Evolutionary conservation across 1,284 basidiomycete genomes (phyloP), one percentile per base, ranked within the genome.

Genomic region (Ceratobasidium sp.): DNA sequence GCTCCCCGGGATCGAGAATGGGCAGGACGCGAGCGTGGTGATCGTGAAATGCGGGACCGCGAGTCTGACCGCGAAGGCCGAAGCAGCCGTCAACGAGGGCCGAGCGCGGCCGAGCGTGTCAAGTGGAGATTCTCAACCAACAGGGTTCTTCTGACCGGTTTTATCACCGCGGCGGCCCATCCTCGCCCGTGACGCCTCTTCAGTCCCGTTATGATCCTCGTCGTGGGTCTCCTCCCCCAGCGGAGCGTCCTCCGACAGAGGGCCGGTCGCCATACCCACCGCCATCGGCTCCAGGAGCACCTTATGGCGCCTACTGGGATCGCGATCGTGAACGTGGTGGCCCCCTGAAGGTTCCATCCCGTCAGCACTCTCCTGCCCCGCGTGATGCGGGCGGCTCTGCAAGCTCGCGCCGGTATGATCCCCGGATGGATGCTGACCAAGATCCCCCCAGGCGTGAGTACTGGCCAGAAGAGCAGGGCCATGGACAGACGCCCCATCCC

Each of bases 301-400:
- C 52, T 8, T 59, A 59, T 48, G 50, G 55, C 36, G 59, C 53
- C 39, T 43, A 87, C 0, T 85, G 86, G 84, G 85, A 87, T 41
- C 80, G 82, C n/a, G 72, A 72, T 50, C 69, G 69, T 48, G 81
- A 80, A 36, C 79, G 79, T 48, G 79, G 52, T 36, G 72, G 43
- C n/a, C 57, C 57, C 26, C 32, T 50, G 23, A 74, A 72, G 26
- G 58, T 71, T n/a, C 71, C 74, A 18, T 64, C 64, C n/a, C 52
- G 55, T 59, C 75, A 72, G 28, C 71, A 71, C 36, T 70, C 72
- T 16, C 57, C 62, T 39, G 28, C 62, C 8, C 21, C 73, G 39
- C 60, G 46, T 32, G 59, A 57, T 55, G 52, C 32, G n/a, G n/a
- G n/a, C 26, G 21, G 52, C 53, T 23, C 74, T 55, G 32, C 59